These are phyloP conservation scores for Colletotrichum sp. DNA, from an alignment of 2,329 filamentous ascomycete genomes.

Conservation along the genomic window DNA sequence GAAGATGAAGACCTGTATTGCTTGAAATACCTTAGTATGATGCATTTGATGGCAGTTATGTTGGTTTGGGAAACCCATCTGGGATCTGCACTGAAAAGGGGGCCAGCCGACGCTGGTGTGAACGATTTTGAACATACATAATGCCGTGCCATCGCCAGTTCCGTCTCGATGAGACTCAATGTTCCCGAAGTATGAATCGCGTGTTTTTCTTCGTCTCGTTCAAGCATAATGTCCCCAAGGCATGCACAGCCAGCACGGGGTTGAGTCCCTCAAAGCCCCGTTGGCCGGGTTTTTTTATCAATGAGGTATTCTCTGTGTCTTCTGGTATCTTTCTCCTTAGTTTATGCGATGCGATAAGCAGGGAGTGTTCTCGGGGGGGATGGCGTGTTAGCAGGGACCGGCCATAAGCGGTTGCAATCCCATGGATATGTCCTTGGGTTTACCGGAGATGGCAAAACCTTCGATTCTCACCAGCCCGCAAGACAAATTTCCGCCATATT, in stretches of 20 bases:
- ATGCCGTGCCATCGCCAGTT: accelerated
- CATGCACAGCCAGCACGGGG: neutral
- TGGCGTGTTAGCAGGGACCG: accelerated
- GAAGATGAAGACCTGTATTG: neutral
- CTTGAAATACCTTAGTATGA: neutral
- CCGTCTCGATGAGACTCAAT: neutral
- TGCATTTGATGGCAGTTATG: neutral
- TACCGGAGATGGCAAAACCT: too few relatives aligned
- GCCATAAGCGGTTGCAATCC: neutral
- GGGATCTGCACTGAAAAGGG: accelerated
- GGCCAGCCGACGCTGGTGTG: neutral
- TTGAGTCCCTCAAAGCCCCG: neutral
- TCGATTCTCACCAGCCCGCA: too few relatives aligned
- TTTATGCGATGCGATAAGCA: accelerated
- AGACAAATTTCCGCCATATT: too few relatives aligned
- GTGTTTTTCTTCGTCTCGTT: neutral
- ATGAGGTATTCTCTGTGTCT: neutral
- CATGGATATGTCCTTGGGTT: neutral
- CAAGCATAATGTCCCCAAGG: neutral
- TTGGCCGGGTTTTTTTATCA: neutral
- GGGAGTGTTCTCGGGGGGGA: neutral
- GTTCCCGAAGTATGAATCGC: too few relatives aligned
- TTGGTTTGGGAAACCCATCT: accelerated
- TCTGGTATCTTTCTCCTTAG: neutral
- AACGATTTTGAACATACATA: neutral